phyloP scores from a whole-genome alignment of 2,329 filamentous ascomycete genomes.

The Verticillium longisporum region DNA sequence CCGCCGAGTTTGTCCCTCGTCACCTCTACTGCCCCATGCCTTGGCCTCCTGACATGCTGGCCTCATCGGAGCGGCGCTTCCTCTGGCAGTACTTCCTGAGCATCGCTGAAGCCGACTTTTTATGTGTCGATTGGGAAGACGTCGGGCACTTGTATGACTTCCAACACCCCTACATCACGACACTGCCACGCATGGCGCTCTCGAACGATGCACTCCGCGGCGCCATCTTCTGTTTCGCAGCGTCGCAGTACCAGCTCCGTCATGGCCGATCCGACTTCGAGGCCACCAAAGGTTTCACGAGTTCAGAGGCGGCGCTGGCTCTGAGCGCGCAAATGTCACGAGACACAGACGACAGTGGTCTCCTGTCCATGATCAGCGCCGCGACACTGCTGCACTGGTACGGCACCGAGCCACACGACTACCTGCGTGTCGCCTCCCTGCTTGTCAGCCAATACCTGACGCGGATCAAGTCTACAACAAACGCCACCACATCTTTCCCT shows the following conservation, averaged over 20 bases:
- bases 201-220: slow-evolving; percentile 6
- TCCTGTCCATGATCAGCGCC: slow-evolving; percentile 9
- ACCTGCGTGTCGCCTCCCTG: slow-evolving; percentile 3
- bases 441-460: slow-evolving; percentile 4
- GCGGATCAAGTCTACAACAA: not conserved
- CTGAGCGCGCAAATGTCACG: not conserved
- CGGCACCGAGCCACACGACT: slow-evolving; percentile 6
- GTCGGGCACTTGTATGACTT: slow-evolving; percentile 10
- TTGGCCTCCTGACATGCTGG: slow-evolving; percentile 13
- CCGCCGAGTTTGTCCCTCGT: not conserved
- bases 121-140: slow-evolving; percentile 10
- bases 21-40: slow-evolving; percentile 10
- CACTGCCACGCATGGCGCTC: slow-evolving; percentile 10
- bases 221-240: slow-evolving; percentile 9
- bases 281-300: not conserved
- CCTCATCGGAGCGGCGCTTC: slow-evolving; percentile 9
- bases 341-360: slow-evolving; percentile 1
- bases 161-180: slow-evolving; percentile 10
- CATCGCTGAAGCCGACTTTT: slow-evolving; percentile 7
- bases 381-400: slow-evolving; percentile 7
- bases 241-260: slow-evolving; percentile 9
- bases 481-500: not conserved
- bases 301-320: slow-evolving; percentile 5
- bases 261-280: slow-evolving; percentile 3
- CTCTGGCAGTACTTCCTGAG: slow-evolving; percentile 12